Percentiles rank a stretch among this genome's conserved stretches.
These are phyloP conservation scores for Linaria vulgaris DNA, from an alignment of 257 asterid species.

Conservation along the genomic window DNA sequence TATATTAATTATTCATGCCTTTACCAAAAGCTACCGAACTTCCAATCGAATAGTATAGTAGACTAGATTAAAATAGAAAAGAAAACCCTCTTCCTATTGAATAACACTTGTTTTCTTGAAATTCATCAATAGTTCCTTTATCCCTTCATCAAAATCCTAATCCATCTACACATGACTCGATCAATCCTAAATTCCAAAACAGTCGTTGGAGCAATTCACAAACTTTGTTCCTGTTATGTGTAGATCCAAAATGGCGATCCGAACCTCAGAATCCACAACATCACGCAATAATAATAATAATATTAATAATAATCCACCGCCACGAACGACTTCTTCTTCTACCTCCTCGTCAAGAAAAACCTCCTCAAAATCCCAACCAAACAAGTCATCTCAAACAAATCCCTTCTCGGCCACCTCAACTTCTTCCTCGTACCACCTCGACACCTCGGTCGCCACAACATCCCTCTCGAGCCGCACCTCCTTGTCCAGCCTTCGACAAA, in stretches of 20 bases:
- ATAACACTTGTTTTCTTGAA: no score
- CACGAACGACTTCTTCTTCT: slow-evolving; percentile 25
- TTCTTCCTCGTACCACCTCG: slow-evolving; percentile 40
- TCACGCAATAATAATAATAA: no score
- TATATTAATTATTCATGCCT: no score
- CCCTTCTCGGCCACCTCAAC: slow-evolving; percentile 25
- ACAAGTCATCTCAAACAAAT: slow-evolving; percentile 10
- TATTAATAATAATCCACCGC: neutral
- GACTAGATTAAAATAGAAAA: no score
- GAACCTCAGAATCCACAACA: slow-evolving; percentile 34
- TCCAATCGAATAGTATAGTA: no score
- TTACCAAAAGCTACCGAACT: no score
- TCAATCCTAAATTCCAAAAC: no score
- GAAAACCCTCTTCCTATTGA: no score
- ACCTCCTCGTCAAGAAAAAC: slow-evolving; percentile 25
- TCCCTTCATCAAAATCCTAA: no score
- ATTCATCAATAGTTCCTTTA: no score
- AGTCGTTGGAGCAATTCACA: no score
- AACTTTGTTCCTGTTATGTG: slow-evolving; percentile 38
- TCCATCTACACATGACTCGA: no score
- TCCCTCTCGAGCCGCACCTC: slow-evolving; percentile 58
- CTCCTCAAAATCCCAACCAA: slow-evolving; percentile 2
- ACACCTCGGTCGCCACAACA: slow-evolving; percentile 58
- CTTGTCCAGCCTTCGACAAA: slow-evolving; percentile 52
- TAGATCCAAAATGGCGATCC: slow-evolving; percentile 46